phyloP scores from a whole-genome alignment of 75 land plant species.

The Pseudotsuga menziesii region DNA sequence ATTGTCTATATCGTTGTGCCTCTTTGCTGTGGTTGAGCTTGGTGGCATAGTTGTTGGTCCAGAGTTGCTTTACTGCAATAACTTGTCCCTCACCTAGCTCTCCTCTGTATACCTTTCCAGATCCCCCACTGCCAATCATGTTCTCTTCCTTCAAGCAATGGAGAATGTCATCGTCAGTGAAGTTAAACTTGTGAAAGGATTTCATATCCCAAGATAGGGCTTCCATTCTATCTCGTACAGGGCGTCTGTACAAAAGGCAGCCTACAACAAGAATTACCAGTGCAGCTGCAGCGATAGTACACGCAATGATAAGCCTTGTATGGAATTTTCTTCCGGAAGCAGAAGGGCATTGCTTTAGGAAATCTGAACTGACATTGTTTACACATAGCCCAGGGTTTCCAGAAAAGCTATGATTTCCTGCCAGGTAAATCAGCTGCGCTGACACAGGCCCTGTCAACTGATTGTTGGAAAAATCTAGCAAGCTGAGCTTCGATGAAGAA shows the following conservation, averaged over 20 bases:
- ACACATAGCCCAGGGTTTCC: constrained; percentile 72
- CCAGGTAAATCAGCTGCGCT: constrained; percentile 17
- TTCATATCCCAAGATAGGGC: constrained; percentile 41
- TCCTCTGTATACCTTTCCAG: constrained; percentile 70
- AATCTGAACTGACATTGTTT: not conserved
- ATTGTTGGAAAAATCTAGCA: constrained; percentile 62
- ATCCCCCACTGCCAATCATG: constrained; percentile 64
- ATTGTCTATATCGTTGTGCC: constrained; percentile 12
- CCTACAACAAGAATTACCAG: constrained; percentile 6
- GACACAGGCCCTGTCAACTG: constrained; percentile 47
- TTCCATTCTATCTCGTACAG: not conserved
- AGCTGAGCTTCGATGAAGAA: constrained; percentile 28
- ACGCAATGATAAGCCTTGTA: not conserved
- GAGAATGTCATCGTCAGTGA: constrained; percentile 45
- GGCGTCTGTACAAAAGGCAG: not conserved
- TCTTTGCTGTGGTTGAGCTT: not conserved
- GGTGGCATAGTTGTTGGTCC: constrained; percentile 4
- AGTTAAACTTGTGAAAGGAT: constrained; percentile 18
- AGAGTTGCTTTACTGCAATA: constrained; percentile 81
- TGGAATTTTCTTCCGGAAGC: constrained; percentile 3
- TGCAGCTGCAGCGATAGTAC: not conserved
- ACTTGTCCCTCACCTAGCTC: constrained; percentile 27
- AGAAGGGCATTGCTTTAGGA: constrained; percentile 17
- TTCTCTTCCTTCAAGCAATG: constrained; percentile 45
- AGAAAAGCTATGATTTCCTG: constrained; percentile 26